phyloP scores from a whole-genome alignment of 148 eudicot species.

The Silene uniflora region DNA sequence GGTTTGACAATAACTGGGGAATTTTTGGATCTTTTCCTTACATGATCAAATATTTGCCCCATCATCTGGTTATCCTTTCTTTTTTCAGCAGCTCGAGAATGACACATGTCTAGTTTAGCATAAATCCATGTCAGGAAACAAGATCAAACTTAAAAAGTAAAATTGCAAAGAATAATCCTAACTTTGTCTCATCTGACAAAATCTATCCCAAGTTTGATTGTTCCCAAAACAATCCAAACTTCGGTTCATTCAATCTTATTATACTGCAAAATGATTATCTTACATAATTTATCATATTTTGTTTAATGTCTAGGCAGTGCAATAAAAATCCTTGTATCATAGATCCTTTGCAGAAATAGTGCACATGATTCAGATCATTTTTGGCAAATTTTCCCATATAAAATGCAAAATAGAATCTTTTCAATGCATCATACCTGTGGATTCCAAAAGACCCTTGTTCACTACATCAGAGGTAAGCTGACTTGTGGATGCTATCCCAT shows the following conservation, averaged over 20 bases:
- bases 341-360: background rate
- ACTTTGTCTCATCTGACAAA: background rate
- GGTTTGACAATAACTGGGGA: constrained; percentile 37
- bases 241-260: background rate
- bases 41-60: constrained; percentile 47
- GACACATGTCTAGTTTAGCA: constrained; percentile 30
- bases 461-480: constrained; percentile 20
- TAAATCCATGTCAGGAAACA: background rate
- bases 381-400: background rate
- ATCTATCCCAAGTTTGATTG: background rate
- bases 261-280: too few relatives aligned
- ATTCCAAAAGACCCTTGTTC: constrained; percentile 31
- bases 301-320: too few relatives aligned
- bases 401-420: background rate
- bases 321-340: too few relatives aligned
- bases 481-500: constrained; percentile 16
- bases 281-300: too few relatives aligned
- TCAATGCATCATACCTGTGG: constrained; percentile 18
- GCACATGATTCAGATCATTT: background rate
- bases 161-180: background rate
- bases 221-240: too few relatives aligned
- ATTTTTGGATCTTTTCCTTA: constrained; percentile 52
- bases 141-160: background rate
- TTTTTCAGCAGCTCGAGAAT: constrained; percentile 30
- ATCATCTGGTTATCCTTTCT: constrained; percentile 28